phyloP scores from a whole-genome alignment of 768 basidiomycete genomes.

The Russula olivacea region DNA sequence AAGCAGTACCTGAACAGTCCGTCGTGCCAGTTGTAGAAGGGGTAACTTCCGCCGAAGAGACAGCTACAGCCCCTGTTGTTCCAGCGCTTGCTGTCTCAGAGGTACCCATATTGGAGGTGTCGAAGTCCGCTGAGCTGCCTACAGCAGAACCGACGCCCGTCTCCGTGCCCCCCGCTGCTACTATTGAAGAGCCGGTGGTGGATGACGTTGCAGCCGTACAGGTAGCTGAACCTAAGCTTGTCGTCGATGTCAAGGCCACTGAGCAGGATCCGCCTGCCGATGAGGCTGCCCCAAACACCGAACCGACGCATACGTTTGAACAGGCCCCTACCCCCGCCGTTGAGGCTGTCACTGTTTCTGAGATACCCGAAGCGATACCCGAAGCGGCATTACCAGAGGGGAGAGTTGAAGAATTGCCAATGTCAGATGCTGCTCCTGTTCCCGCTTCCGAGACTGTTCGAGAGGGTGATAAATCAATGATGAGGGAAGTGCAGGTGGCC shows the following conservation, averaged over 20 bases:
- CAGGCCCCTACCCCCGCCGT: too few relatives aligned
- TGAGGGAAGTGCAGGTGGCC: not conserved
- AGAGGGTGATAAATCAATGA: not conserved
- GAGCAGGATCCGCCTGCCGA: not conserved
- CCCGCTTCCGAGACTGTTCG: not conserved
- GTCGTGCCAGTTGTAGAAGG: not conserved
- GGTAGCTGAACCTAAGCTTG: not conserved
- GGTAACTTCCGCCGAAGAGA: not conserved
- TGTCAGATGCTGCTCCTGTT: not conserved
- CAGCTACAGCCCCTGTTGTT: not conserved
- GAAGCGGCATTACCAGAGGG: not conserved
- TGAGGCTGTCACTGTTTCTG: not conserved
- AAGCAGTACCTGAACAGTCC: conserved; percentile 20
- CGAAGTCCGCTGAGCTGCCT: not conserved
- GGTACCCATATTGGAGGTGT: not conserved
- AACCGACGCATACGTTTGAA: not conserved
- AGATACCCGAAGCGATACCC: not conserved
- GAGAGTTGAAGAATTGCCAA: not conserved
- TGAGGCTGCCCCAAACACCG: not conserved
- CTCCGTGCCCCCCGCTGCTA: not conserved
- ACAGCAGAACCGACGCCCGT: not conserved
- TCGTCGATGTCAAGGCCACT: not conserved
- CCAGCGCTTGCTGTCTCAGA: not conserved
- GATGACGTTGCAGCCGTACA: not conserved
- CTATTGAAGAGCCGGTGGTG: not conserved